Evolutionary conservation across 1,284 basidiomycete species (phyloP).

Genomic region (Ceratobasidium sp.): DNA sequence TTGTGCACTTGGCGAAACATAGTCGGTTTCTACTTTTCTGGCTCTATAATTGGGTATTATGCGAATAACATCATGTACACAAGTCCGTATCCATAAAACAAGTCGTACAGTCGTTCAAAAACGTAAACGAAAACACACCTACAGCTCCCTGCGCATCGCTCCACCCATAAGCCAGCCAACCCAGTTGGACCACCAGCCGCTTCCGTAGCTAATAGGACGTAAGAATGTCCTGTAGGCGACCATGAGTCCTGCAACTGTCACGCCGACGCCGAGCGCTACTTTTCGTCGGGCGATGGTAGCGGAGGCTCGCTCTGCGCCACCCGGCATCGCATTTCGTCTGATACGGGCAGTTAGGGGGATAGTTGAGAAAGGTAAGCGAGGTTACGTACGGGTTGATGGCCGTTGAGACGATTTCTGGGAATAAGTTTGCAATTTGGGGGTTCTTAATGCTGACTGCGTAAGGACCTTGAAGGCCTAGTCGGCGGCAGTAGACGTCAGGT

Average conservation of each 20-base stretch:
- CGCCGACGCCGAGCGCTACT: slow-evolving; percentile 65
- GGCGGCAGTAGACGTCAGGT: slow-evolving; percentile 94
- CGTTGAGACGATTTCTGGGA: slow-evolving; percentile 83
- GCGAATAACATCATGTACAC: not conserved
- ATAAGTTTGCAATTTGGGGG: slow-evolving; percentile 88
- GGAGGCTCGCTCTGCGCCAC: slow-evolving; percentile 77
- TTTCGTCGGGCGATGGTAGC: slow-evolving; percentile 65
- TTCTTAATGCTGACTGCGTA: slow-evolving; percentile 90
- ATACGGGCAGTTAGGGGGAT: slow-evolving; percentile 41
- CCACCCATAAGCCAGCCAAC: slow-evolving; percentile 44
- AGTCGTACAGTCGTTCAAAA: slow-evolving; percentile 3
- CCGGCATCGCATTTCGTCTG: slow-evolving; percentile 70
- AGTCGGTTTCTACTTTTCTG: too few relatives aligned
- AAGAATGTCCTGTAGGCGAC: slow-evolving; percentile 66
- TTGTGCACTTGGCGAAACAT: too few relatives aligned
- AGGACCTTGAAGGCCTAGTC: slow-evolving; percentile 85
- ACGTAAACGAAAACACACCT: not conserved
- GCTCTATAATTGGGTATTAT: too few relatives aligned
- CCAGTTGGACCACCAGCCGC: slow-evolving; percentile 39
- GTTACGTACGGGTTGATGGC: slow-evolving; percentile 83
- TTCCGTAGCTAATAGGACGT: slow-evolving; percentile 30
- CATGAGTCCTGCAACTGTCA: slow-evolving; percentile 72
- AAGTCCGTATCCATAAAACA: not conserved
- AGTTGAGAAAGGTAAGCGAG: not conserved
- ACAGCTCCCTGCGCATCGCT: slow-evolving; percentile 42